phyloP scores from a whole-genome alignment of 371 early-diverging fungal species.

The Mortierella sp. region DNA sequence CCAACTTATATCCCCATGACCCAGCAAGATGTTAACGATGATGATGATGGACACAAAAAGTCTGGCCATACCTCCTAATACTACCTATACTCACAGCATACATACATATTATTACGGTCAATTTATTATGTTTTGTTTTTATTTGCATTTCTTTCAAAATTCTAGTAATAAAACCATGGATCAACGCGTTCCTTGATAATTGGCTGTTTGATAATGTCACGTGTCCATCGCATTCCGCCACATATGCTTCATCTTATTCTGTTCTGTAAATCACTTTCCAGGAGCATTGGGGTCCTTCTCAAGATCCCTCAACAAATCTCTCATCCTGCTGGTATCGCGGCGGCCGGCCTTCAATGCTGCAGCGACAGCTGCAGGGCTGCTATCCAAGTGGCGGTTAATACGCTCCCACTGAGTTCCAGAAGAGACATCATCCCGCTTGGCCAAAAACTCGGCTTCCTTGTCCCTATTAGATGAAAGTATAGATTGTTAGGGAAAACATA shows the following conservation, averaged over 20 bases:
- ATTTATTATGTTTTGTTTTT: too few relatives aligned
- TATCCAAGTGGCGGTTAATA: constrained; percentile 75
- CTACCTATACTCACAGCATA: too few relatives aligned
- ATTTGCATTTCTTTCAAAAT: too few relatives aligned
- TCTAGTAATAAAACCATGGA: too few relatives aligned
- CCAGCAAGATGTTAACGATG: constrained; percentile 43
- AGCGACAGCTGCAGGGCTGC: constrained; percentile 63
- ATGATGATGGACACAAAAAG: constrained; percentile 11
- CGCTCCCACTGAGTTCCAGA: constrained; percentile 84
- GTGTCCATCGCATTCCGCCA: too few relatives aligned
- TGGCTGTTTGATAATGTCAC: too few relatives aligned
- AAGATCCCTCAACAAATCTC: constrained; percentile 85
- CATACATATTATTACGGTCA: too few relatives aligned
- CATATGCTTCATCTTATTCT: too few relatives aligned
- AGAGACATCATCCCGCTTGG: constrained; percentile 70
- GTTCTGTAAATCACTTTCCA: constrained; percentile 65
- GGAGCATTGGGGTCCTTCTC: constrained; percentile 86
- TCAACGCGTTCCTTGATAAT: too few relatives aligned
- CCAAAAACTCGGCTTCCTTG: constrained; percentile 64
- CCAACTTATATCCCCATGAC: constrained; percentile 54
- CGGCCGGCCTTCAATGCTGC: constrained; percentile 55
- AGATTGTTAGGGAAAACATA: neutral
- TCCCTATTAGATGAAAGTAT: constrained; percentile 53
- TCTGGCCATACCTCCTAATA: too few relatives aligned
- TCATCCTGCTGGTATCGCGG: constrained; percentile 84